Conservation (phyloP, 208 protist species). For the Jaenimonas drosophilae region DNA sequence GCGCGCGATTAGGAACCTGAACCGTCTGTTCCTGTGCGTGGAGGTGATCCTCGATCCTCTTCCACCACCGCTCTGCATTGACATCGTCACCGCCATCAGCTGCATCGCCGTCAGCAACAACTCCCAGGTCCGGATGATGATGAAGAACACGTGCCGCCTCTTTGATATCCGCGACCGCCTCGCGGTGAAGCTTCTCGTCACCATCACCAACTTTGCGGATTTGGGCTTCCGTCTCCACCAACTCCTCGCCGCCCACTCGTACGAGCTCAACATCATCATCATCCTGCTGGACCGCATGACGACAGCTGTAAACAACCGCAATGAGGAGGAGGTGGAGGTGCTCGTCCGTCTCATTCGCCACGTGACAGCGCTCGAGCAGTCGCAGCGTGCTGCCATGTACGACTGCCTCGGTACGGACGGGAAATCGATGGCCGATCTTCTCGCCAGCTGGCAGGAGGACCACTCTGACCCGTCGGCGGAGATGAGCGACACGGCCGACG, state of each 20-base stretch:
- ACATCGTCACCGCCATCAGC: constrained; percentile 71
- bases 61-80: constrained; percentile 41
- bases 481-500: neutral
- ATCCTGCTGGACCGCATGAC: constrained; percentile 44
- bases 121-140: constrained; percentile 70
- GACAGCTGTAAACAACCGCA: constrained; percentile 31
- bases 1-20: constrained; percentile 74
- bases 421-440: constrained; percentile 26
- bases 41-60: constrained; percentile 47
- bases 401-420: constrained; percentile 27
- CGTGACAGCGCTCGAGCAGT: constrained; percentile 23
- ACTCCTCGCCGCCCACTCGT: constrained; percentile 58
- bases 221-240: constrained; percentile 28
- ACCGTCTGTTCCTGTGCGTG: constrained; percentile 51
- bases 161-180: constrained; percentile 72
- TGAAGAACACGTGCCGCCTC: constrained; percentile 74
- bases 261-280: constrained; percentile 37
- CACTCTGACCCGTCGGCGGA: neutral
- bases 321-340: constrained; percentile 65
- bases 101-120: constrained; percentile 82
- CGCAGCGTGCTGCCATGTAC: constrained; percentile 26
- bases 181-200: constrained; percentile 45
- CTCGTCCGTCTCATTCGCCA: constrained; percentile 42
- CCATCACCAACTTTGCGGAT: constrained; percentile 27
- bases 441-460: constrained; percentile 20